Evolutionary conservation across 441 rosid species (phyloP).

Genomic region (Croton laevigatus): DNA sequence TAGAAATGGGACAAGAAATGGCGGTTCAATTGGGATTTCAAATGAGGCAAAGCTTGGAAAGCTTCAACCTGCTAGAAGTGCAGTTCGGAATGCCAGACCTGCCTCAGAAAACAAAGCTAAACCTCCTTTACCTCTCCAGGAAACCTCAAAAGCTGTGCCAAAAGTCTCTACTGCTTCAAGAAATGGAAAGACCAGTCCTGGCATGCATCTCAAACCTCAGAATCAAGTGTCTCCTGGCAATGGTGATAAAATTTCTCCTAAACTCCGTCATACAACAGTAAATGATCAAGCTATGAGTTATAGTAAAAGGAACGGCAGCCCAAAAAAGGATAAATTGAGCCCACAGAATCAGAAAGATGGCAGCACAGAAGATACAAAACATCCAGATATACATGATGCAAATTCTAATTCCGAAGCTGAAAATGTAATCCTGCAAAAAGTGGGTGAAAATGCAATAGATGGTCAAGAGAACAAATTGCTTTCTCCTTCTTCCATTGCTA

Average conservation of each 20-base stretch:
- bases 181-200: slow-evolving; percentile 34
- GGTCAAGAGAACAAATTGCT: slow-evolving; percentile 12
- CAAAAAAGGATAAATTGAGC: slow-evolving; percentile 15
- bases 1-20: slow-evolving; percentile 34
- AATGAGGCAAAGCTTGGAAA: slow-evolving; percentile 45
- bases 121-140: slow-evolving; percentile 36
- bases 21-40: slow-evolving; percentile 35
- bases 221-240: slow-evolving; percentile 39
- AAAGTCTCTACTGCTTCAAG: slow-evolving; percentile 39
- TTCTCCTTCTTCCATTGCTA: slow-evolving; percentile 7
- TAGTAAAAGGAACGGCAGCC: slow-evolving; percentile 20
- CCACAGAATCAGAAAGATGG: slow-evolving; percentile 17
- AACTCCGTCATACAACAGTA: slow-evolving; percentile 18
- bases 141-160: slow-evolving; percentile 36
- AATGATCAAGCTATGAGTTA: slow-evolving; percentile 20
- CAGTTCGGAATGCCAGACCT: slow-evolving; percentile 28
- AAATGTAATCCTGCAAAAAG: slow-evolving; percentile 21
- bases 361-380: slow-evolving; percentile 13
- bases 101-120: slow-evolving; percentile 25
- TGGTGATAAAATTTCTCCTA: slow-evolving; percentile 27
- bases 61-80: slow-evolving; percentile 44
- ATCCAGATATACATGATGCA: not conserved
- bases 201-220: slow-evolving; percentile 41
- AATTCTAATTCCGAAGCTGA: slow-evolving; percentile 21
- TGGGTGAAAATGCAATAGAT: slow-evolving; percentile 13